Base-by-base conservation (phyloP, 352 stramenopile genomes). In the Aphanomyces stellatus region DNA sequence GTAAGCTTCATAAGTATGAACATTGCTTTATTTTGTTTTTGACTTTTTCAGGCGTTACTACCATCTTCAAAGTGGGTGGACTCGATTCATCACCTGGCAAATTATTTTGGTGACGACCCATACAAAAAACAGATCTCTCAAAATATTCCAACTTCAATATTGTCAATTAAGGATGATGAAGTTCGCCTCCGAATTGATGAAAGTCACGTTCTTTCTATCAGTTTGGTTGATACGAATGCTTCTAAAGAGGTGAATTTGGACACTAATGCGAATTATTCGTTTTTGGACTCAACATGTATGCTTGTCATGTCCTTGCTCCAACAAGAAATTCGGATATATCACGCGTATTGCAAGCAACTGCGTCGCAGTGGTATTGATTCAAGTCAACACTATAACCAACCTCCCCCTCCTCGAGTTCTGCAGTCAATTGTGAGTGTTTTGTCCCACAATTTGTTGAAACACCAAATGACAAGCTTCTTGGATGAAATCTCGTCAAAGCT, bases 181-280 rank as follows among this genome's bases (percentile, higher is more conserved):
- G 79, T 95, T 51, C 76, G 84, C 53, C 74, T 95, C 13, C 82
- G 83, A 10, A 76, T 95, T 24, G 87, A 86, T 33, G 79, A 93
- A 31, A 75, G 84, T 46, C 89, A 90, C 48, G 72, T 88, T 25
- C 72, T 95, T 49, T 77, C 76, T 1, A 72, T 95, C 8, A 81
- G 82, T 57, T 73, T 95, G 30, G 62, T 91, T n/a, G 85, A 92
- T 75, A 69, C 7, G 60, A 43, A 24, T 25, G n/a, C n/a, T n/a
- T n/a, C n/a, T n/a, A n/a, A n/a, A n/a, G n/a, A n/a, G n/a, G n/a
- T n/a, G n/a, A n/a, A n/a, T n/a, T n/a, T n/a, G n/a, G n/a, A n/a
- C n/a, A n/a, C n/a, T n/a, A n/a, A n/a, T n/a, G n/a, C n/a, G n/a
- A n/a, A n/a, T n/a, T n/a, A n/a, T 11, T 4, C 72, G 8, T 93